Percentiles rank a stretch among this genome's conserved stretches.
These are phyloP conservation scores for Ogataea siamensis DNA, from an alignment of 805 yeast genomes.

Conservation along the genomic window DNA sequence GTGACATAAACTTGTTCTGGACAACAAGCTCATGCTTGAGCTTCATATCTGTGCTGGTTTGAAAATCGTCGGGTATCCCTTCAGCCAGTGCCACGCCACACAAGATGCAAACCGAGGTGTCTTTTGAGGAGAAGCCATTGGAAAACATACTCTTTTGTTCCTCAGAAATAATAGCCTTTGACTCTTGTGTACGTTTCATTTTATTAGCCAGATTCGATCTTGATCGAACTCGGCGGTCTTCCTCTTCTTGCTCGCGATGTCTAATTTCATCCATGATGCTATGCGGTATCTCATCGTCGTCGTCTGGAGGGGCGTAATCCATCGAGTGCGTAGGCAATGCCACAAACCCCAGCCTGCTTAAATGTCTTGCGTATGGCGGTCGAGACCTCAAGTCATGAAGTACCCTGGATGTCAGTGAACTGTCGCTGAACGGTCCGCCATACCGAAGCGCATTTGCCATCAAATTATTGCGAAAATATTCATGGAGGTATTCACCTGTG, in stretches of 20 bases:
- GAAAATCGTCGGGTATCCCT: slow-evolving; percentile 60
- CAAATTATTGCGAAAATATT: neutral
- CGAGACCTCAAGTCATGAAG: slow-evolving; percentile 12
- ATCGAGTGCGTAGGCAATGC: slow-evolving; percentile 3
- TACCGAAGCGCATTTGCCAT: slow-evolving; percentile 12
- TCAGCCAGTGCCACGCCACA: slow-evolving; percentile 75
- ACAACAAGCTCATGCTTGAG: slow-evolving; percentile 30
- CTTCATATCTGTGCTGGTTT: slow-evolving; percentile 20
- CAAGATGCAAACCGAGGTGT: slow-evolving; percentile 53
- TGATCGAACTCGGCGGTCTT: slow-evolving; percentile 24
- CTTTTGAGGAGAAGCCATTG: slow-evolving; percentile 33
- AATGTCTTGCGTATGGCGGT: slow-evolving; percentile 7
- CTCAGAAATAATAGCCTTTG: slow-evolving; percentile 16
- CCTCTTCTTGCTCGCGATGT: slow-evolving; percentile 29
- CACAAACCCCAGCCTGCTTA: slow-evolving; percentile 9
- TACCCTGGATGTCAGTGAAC: slow-evolving; percentile 12
- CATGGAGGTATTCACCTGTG: neutral
- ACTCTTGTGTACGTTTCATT: slow-evolving; percentile 17
- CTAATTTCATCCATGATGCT: slow-evolving; percentile 31
- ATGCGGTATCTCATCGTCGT: slow-evolving; percentile 28
- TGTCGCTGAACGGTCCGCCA: slow-evolving; percentile 2
- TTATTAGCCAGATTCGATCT: slow-evolving; percentile 25
- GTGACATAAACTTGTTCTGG: slow-evolving; percentile 43
- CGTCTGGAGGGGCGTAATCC: slow-evolving; percentile 1
- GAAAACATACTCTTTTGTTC: slow-evolving; percentile 17